phyloP scores from a whole-genome alignment of 2,329 filamentous ascomycete genomes.

The Nigrospora oryzae region DNA sequence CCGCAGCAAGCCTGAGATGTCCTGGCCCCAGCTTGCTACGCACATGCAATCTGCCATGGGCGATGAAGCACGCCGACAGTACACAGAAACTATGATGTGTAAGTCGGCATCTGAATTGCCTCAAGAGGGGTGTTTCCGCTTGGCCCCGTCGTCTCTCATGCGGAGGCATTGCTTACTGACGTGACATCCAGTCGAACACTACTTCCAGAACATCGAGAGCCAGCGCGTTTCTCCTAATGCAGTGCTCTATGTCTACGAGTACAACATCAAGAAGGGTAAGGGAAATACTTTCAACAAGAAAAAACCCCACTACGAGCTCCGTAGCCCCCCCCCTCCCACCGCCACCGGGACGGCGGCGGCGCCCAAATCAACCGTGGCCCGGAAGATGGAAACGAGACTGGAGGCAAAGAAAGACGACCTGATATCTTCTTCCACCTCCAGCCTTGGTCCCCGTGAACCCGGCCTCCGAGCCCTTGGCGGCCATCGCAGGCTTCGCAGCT shows the following conservation, averaged over 20 bases:
- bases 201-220: constrained; percentile 32
- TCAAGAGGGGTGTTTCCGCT: background rate
- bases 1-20: constrained; percentile 14
- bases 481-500: no score
- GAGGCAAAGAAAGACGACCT: no score
- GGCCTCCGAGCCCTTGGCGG: no score
- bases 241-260: constrained; percentile 21
- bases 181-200: constrained; percentile 30
- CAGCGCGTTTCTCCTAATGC: constrained; percentile 27
- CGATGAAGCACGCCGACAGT: constrained; percentile 23
- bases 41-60: constrained; percentile 30
- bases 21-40: constrained; percentile 27
- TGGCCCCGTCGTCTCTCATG: no score
- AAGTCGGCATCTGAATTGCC: constrained; percentile 12
- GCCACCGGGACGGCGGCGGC: no score
- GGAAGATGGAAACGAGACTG: no score
- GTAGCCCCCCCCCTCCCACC: no score
- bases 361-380: no score
- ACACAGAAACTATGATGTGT: constrained; percentile 32
- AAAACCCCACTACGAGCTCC: no score
- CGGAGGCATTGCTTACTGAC: background rate
- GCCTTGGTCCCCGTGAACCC: no score
- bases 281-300: no score
- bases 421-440: no score
- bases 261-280: constrained; percentile 6